Base-by-base conservation (phyloP, 495 filamentous ascomycete species). In the Corynascus novoguineensis region DNA sequence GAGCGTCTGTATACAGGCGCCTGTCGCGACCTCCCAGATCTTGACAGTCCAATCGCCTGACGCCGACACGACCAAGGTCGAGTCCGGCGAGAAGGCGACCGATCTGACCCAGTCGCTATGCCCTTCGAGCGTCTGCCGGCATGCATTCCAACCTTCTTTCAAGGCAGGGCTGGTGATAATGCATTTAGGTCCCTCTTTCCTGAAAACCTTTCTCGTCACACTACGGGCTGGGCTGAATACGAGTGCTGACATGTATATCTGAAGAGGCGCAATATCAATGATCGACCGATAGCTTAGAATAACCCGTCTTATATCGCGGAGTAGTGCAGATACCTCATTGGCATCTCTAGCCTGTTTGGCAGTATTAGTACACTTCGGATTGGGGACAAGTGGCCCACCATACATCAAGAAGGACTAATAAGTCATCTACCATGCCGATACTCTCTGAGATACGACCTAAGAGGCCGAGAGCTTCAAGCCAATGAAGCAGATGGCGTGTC, bases 401-500 rank as follows among this genome's bases (percentile, higher is more conserved):
- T 14, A 2, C 1, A 42, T 22, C 12, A 24, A 42, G 21, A 22
- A 42, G 24, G n/a, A n/a, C n/a, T n/a, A n/a, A n/a, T n/a, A n/a
- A n/a, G n/a, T n/a, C n/a, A n/a, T n/a, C n/a, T n/a, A n/a, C n/a
- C n/a, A n/a, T n/a, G n/a, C n/a, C n/a, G n/a, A n/a, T n/a, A n/a
- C n/a, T n/a, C n/a, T 72, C 61, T 14, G 64, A 70, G 19, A 64
- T 55, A 37, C 60, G 31, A 5, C 69, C 69, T 25, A 78, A n/a
- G 22, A 73, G 59, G 53, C 66, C 66, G 73, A 63, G 40, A 15
- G 40, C 57, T 53, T 65, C 53, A 44, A 65, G 59, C 63, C 63
- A 65, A 46, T 65, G 67, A 17, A 82, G 66, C 34, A 81, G 71
- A 62, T 80, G 68, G 53, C 66, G 31, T 49, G 60, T 34, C 15